Evolutionary conservation across 768 basidiomycete species (phyloP), one percentile per base, ranked within the genome.

Genomic region (Hypsizygus marmoreus): DNA sequence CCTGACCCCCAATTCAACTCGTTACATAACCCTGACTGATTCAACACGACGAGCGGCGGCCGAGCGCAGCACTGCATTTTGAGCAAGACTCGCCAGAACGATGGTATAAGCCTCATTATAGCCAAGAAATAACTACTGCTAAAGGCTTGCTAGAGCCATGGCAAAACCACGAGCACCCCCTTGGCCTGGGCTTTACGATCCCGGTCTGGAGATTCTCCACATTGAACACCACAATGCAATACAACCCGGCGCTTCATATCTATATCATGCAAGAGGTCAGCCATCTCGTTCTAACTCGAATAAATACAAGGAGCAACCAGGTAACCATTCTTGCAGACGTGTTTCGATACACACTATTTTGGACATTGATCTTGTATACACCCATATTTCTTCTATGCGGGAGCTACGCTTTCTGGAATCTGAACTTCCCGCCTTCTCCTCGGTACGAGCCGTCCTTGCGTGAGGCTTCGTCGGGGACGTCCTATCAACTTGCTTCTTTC

Each of bases 181-280:
- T 36, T 79, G 78, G 78, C 77, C 78, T 4, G 75, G 75, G 1
- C 65, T 80, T 22, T 80, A 80, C 49, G 66, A 72, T 40, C 77
- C 75, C 14, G 69, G 73, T 14, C 35, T 76, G n/a, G 78, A 80
- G 53, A 68, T 79, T 12, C 61, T 76, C 17, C 61, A 71, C 47
- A 73, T 78, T 31, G 55, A 65, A 17, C 68, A 75, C 49, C 55
- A 60, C 9, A 55, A 59, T 29, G 66, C 76, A 6, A 64, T 63
- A 8, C 76, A 75, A 50, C 63, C 64, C 25, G 65, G 61, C n/a
- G 76, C 66, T 2, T 53, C 59, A 5, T 79, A 80, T 62, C 65
- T 80, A 12, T 64, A 68, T 47, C 58, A 64, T 50, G 65, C 73
- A 14, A 41, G 56, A 40, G 76, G 77, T 73, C 10, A 8, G 61